phyloP scores from a whole-genome alignment of 495 filamentous ascomycete species.

The Collariella sp. region DNA sequence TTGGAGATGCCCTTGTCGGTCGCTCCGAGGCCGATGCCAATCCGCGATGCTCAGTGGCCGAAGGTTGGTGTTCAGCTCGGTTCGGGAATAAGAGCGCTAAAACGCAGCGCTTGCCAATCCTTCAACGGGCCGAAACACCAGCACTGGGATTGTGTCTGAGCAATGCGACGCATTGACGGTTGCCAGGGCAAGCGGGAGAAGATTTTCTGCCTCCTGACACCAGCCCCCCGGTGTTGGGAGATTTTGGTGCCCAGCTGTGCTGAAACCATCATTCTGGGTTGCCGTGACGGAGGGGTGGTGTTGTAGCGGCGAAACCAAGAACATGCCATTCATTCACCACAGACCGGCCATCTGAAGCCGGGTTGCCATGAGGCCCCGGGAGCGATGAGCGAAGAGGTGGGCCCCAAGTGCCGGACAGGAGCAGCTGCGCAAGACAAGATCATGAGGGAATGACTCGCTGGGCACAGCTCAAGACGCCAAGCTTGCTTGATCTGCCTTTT shows the following conservation, averaged over 20 bases:
- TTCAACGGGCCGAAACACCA: neutral
- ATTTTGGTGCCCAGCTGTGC: conserved; percentile 4
- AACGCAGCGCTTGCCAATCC: conserved; percentile 3
- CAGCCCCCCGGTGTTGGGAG: no score
- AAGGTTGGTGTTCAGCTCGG: neutral
- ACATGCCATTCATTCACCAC: no score
- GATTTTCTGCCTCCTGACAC: no score
- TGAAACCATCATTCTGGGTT: conserved; percentile 2
- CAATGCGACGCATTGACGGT: neutral
- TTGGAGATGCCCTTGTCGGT: conserved; percentile 9
- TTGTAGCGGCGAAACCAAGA: neutral
- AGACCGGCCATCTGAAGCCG: conserved; percentile 1
- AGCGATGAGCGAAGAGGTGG: neutral
- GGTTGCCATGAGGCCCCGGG: neutral
- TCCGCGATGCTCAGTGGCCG: conserved; percentile 11
- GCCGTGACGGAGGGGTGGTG: neutral
- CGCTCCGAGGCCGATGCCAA: neutral
- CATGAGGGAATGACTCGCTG: neutral
- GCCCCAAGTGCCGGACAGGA: neutral
- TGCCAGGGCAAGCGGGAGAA: neutral
- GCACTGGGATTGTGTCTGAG: neutral
- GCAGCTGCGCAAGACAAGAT: neutral
- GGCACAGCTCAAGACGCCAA: neutral
- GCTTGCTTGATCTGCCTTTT: neutral
- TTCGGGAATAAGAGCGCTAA: conserved; percentile 1